Base-by-base conservation (phyloP, 345 rosid species). In the Populus deltoides region DNA sequence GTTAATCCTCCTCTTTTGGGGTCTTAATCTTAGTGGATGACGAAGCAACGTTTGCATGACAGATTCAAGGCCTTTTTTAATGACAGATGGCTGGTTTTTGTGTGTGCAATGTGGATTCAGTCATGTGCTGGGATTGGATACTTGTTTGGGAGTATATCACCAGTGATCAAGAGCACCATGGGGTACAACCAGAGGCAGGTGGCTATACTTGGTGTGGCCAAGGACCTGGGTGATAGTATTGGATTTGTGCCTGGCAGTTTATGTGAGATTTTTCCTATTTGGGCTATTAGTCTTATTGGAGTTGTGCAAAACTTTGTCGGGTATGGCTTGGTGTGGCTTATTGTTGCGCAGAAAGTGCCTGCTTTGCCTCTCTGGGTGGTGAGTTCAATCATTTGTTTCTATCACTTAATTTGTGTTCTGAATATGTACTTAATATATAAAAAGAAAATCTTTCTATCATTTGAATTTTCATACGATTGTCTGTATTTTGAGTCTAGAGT, bases 331-430 rank as follows among this genome's bases (percentile, higher is more conserved):
- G 82, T 93, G 71, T 88, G 97, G 97, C 92, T 92, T 57, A 86
- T 86, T 2, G 80, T 90, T 53, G 85, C 86, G 4, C 86, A 81
- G 43, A 78, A 80, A 57, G 74, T 89, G 81, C 91, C 97, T 71
- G 65, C 81, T 84, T 69, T 90, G 80, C 98, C 98, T 45, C 92
- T 92, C 67, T 92, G 98, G 94, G 90, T 87, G 93, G 98, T 93
- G 76, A 88, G 98, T 84, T 71, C 45, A 11, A 67, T 49, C 33
- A 8, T 36, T 12, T 73, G 17, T 78, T 25, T 47, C 31, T 9
- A n/a, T 73, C 75, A 16, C 41, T 38, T 75, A 17, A 41, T 67
- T n/a, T 12, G 1, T 74, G 53, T 18, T 51, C 61, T 71, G 66
- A 4, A 16, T 6, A 33, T 5, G 17, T 1, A 8, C 36, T 11